Base-by-base conservation (phyloP, 2,329 filamentous ascomycete species). In the Beauveria brongniartii region DNA sequence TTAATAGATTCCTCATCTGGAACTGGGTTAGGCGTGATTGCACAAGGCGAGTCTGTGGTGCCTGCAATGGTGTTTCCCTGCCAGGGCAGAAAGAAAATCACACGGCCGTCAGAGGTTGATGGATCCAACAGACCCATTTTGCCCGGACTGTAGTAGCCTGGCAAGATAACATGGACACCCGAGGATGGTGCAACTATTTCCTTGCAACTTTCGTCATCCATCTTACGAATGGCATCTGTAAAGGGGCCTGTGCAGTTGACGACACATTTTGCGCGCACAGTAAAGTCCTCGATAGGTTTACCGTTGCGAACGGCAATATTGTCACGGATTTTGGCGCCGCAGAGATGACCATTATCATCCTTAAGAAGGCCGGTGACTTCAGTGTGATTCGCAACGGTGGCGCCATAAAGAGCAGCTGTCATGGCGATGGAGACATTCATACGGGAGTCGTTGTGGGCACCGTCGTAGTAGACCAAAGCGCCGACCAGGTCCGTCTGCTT, bases 61-160 rank as follows among this genome's bases (percentile, higher is more conserved):
- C 91, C 91, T 51, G 91, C 91, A 69, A 95, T 94, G 16, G 91
- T 95, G 76, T 94, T 94, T 54, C 91, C 91, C 76, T 95, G 91
- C 91, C 91, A 95, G 24, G 91, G 91, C 46, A 95, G 80, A 81
- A 96, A 95, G 83, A 95, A 95, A 70, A 95, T 93, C 55, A 95
- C 91, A 71, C 91, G 85, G 22, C 91, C 91, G 70, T 95, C 91
- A 1, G 91, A 95, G 2, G 91, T 94, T 46, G 86, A 85, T 5
- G 91, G 91, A 69, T 96, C 91, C 67, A 95, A 90, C 46, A 95
- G 80, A 63, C 91, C 91, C 90, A 95, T 94, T 70, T 92, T 88
- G 22, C 86, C 82, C 48, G 91, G 91, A 68, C 87, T 90, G 78
- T 89, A 94, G 77, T 94, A 95, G 53, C 91, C 91, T 24, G 91